Evolutionary conservation across 352 stramenopile genomes (phyloP), one percentile per base, ranked within the genome.

Genomic region (Halophytophthora polymorphica): DNA sequence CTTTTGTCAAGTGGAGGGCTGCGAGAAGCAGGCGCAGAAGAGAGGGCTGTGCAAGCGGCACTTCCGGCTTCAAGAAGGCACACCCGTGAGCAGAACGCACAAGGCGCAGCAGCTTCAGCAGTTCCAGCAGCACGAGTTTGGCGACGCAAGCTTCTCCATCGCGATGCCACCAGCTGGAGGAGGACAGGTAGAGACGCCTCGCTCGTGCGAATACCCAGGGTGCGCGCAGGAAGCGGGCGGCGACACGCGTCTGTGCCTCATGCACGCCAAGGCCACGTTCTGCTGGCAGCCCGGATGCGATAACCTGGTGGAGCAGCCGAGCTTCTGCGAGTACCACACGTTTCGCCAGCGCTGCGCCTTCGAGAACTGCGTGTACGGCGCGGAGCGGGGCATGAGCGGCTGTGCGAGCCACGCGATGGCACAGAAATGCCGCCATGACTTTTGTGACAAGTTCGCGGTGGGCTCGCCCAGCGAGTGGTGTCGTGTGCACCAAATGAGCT

Each of bases 371-470:
- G 58, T 62, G 31, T 76, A 76, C 45, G 59, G 41, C 6, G 62
- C 73, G 0, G 61, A 66, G 21, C 47, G 53, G 13, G 47, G 64
- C 48, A 45, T 33, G 13, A 80, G 71, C 25, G 73, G 77, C 22
- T 90, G 79, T 43, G 21, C 57, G 25, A 60, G 70, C 28, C 79
- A 90, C 51, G 45, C 31, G 10, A 56, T 73, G 53, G 72, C 69
- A 19, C 55, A 49, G 12, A 67, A 61, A 19, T 90, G 79, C 48
- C 68, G 68, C 43, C 79, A 90, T 41, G 66, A 69, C 11, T 65
- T 77, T 38, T 90, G 79, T 45, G 73, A 74, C 43, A 86, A 90
- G 47, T 88, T 86, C 55, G 70, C 67, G 5, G 63, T 65, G n/a
- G 55, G 59, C 7, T 51, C 40, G 14, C 51, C 61, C 21, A 71